Base-by-base conservation (phyloP, 2,329 filamentous ascomycete genomes). In the Colletotrichum orbiculare region DNA sequence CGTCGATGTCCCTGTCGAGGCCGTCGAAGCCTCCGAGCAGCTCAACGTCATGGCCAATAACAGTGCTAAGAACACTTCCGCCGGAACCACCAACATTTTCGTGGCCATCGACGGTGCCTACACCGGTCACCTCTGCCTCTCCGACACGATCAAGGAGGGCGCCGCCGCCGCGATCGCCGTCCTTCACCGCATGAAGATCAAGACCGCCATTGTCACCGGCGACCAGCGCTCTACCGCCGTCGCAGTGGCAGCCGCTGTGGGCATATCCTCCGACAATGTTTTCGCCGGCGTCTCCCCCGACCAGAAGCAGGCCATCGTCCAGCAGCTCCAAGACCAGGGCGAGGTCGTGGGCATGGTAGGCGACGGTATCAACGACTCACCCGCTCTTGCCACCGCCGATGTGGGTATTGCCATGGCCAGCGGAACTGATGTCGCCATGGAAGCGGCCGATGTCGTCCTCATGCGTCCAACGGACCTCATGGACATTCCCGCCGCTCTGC, bases 331-430 rank as follows among this genome's bases (percentile, higher is more conserved):
- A 79, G 82, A 84, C 0, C 78, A 83, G 54, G 93, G 93, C 66
- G 87, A 94, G 71, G 83, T 91, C 54, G 93, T 98, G 34, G 96
- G 93, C 70, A 99, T 99, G 96, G 94, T 98, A 12, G 94, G 96
- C 56, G 96, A 99, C 76, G 96, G 96, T 46, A 97, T 99, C 85
- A 99, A 99, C 78, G 96, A 99, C 81, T 97, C 94, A 0, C 96
- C 96, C 0, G 96, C 96, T 1, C 87, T 99, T 10, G 96, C 94
- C 0, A 97, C 94, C 0, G 94, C 96, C 10, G 90, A 97, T 71
- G 89, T 98, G 35, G 96, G 96, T 68, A 97, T 99, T 70, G 94
- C 94, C 63, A 93, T 99, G 78, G 87, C 93, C 6, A 94, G 90
- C 8, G 96, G 96, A 61, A 98, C 96, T 0, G 96, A 98, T 75